Conservation (phyloP, 352 stramenopile species). For the Blastocystis sp. region DNA sequence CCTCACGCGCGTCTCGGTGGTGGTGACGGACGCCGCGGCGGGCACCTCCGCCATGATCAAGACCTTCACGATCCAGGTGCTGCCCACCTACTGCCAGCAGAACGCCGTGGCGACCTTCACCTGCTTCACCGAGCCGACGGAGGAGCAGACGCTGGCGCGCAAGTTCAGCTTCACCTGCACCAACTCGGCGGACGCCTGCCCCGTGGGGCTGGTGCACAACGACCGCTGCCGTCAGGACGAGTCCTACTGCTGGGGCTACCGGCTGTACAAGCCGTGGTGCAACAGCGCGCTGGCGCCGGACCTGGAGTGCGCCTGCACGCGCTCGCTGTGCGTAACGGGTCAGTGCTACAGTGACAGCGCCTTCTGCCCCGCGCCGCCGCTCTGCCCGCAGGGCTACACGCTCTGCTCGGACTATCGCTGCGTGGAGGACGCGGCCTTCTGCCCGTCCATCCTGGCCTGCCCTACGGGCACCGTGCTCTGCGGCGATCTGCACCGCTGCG, state of each 20-base stretch:
- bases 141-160: background rate
- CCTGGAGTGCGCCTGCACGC: background rate
- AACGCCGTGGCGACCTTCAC: background rate
- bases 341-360: conserved; percentile 1
- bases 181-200: background rate
- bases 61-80: background rate
- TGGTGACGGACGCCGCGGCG: background rate
- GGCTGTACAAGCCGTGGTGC: conserved; percentile 8
- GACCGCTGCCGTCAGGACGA: background rate
- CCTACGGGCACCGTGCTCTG: conserved; percentile 30
- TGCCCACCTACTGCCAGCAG: background rate
- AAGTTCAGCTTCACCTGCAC: conserved; percentile 16
- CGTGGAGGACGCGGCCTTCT: background rate
- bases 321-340: conserved; percentile 6
- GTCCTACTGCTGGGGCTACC: conserved; percentile 46
- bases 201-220: background rate
- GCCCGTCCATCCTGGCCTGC: conserved; percentile 13
- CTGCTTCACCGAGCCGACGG: background rate
- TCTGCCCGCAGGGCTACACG: conserved; percentile 1
- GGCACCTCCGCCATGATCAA: background rate
- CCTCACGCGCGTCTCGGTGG: background rate
- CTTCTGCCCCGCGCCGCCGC: background rate
- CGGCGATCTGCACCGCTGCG: conserved; percentile 40
- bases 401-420: conserved; percentile 37
- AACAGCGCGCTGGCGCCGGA: background rate